phyloP scores from a whole-genome alignment of 805 yeast species.

The Metschnikowia cubensis region DNA sequence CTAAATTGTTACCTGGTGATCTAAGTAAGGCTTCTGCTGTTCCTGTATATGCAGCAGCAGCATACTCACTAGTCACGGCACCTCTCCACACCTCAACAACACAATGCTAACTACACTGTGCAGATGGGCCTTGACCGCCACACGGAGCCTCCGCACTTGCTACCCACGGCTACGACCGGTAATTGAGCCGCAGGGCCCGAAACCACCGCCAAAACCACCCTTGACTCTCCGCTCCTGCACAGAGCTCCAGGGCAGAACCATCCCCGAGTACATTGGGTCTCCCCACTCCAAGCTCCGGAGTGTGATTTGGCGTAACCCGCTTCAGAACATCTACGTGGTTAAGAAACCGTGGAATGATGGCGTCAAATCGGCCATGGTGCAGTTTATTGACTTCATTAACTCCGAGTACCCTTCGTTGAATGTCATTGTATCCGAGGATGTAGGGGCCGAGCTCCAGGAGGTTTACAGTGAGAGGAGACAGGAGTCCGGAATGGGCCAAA shows the following conservation, averaged over 20 bases:
- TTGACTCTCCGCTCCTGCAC: conserved; percentile 11
- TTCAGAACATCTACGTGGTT: conserved; percentile 71
- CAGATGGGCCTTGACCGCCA: background rate
- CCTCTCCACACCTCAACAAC: background rate
- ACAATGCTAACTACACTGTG: background rate
- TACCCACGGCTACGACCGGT: background rate
- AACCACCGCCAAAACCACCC: background rate
- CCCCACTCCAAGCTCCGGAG: conserved; percentile 60
- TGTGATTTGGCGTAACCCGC: conserved; percentile 66
- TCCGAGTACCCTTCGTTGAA: conserved; percentile 65
- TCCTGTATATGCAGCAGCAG: too few species aligned
- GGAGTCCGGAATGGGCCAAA: too few species aligned
- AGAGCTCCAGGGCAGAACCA: conserved; percentile 11
- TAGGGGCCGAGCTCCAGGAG: conserved; percentile 59
- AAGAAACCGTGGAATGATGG: conserved; percentile 77
- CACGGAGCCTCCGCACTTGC: background rate
- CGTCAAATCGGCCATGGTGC: conserved; percentile 63
- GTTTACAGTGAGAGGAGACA: background rate
- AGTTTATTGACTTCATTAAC: conserved; percentile 59
- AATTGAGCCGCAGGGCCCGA: background rate
- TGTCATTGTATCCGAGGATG: conserved; percentile 71
- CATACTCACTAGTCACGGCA: background rate
- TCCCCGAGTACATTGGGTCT: conserved; percentile 51
- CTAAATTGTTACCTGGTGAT: too few species aligned
- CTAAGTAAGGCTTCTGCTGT: too few species aligned